phyloP scores from a whole-genome alignment of 1,139 yeast genomes.

The Pichia inconspicua region DNA sequence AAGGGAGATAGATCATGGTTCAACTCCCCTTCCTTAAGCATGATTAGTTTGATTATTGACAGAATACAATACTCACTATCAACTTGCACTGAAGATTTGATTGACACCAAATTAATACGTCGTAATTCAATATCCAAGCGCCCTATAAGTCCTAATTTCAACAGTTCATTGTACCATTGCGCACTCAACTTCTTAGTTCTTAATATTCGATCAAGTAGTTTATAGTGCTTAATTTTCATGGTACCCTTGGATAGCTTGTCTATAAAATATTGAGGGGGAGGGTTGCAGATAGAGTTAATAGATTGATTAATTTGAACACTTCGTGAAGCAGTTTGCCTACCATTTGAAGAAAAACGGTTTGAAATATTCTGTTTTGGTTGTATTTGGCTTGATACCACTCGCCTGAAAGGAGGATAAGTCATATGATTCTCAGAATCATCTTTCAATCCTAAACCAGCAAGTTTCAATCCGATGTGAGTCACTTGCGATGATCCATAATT shows the following conservation, averaged over 20 bases:
- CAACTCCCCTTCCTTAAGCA: slow-evolving; percentile 40
- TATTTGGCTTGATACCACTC: background rate
- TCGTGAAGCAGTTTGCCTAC: background rate
- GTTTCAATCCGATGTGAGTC: slow-evolving; percentile 21
- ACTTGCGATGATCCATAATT: background rate
- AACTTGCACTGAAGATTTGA: slow-evolving; percentile 36
- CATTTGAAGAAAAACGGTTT: background rate
- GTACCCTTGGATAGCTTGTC: slow-evolving; percentile 33
- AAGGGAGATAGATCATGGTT: slow-evolving; percentile 30
- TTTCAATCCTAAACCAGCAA: slow-evolving; percentile 20
- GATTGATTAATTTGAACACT: background rate
- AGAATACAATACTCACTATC: slow-evolving; percentile 43
- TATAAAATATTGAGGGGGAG: slow-evolving; percentile 39
- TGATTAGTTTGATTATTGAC: slow-evolving; percentile 40
- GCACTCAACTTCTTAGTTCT: slow-evolving; percentile 35
- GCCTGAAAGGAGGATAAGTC: background rate
- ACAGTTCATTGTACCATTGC: slow-evolving; percentile 42
- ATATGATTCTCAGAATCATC: background rate
- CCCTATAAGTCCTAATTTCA: slow-evolving; percentile 40
- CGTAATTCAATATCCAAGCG: slow-evolving; percentile 25
- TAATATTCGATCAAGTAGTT: slow-evolving; percentile 40
- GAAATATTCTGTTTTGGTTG: background rate
- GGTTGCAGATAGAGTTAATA: slow-evolving; percentile 4
- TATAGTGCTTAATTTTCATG: slow-evolving; percentile 37
- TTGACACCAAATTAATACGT: slow-evolving; percentile 14